phyloP scores from a whole-genome alignment of 768 basidiomycete species.

The Lyophyllum atratum region DNA sequence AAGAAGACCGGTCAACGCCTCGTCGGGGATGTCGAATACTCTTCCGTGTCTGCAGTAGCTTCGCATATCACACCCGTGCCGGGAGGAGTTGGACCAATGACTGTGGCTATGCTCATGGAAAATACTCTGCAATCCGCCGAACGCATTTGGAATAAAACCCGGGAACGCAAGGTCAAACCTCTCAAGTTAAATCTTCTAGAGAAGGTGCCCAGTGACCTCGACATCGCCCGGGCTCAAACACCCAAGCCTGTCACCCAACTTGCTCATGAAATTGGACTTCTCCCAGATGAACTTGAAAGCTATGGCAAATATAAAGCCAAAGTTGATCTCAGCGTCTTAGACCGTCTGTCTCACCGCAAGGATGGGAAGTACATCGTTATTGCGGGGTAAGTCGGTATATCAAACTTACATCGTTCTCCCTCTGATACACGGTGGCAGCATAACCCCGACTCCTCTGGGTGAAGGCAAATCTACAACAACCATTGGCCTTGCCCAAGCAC shows the following conservation, averaged over 20 bases:
- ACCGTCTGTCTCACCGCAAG: slow-evolving; percentile 81
- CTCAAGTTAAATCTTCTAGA: slow-evolving; percentile 77
- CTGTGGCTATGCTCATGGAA: slow-evolving; percentile 96
- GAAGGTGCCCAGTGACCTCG: slow-evolving; percentile 95
- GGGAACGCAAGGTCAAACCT: slow-evolving; percentile 71
- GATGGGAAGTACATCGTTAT: slow-evolving; percentile 97
- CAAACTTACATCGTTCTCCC: not conserved
- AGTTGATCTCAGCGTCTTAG: slow-evolving; percentile 86
- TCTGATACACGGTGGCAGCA: slow-evolving; percentile 46
- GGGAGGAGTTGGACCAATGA: slow-evolving; percentile 99
- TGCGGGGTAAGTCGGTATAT: slow-evolving; percentile 59
- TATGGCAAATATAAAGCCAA: slow-evolving; percentile 98
- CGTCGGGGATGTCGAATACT: slow-evolving; percentile 93
- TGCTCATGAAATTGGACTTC: slow-evolving; percentile 85
- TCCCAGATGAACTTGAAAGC: slow-evolving; percentile 84
- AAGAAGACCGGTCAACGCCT: slow-evolving; percentile 96
- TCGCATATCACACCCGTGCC: slow-evolving; percentile 97
- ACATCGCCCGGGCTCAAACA: slow-evolving; percentile 91
- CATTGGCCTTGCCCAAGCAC: slow-evolving; percentile 93
- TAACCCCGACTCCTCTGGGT: slow-evolving; percentile 94
- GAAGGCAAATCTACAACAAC: slow-evolving; percentile 99
- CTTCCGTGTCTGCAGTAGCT: slow-evolving; percentile 73
- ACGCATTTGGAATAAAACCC: slow-evolving; percentile 72
- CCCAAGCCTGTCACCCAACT: slow-evolving; percentile 88
- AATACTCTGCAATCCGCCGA: slow-evolving; percentile 88